Evolutionary conservation across 1,284 basidiomycete genomes (phyloP), one percentile per base, ranked within the genome.

Genomic region (Cryptococcus sp.): DNA sequence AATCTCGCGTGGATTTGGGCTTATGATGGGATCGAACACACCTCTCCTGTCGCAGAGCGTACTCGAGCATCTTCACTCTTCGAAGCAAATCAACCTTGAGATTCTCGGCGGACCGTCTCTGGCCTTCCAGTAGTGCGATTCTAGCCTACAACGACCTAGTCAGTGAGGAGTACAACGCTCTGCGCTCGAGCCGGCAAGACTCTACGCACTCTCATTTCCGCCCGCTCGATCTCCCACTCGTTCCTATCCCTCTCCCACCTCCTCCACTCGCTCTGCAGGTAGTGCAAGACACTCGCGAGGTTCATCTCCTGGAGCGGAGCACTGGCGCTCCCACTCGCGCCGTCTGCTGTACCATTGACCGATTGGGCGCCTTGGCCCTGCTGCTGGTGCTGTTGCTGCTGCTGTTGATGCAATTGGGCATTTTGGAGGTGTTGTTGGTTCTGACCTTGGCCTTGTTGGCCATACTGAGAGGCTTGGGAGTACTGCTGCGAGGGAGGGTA

Each of bases 171-270:
- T 10, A 10, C 8, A 35, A 10, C 31, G 31, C 3, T 10, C 4
- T 39, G 44, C 6, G 20, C 39, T 52, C 48, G 52, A n/a, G 51
- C 39, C 50, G 47, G 44, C 40, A 47, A 25, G 39, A 27, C 35
- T 39, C 5, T 48, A 86, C 89, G 71, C 69, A 93, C 94, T 83
- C 94, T 85, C 93, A 99, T 96, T 80, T 99, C 95, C 39, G 96
- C 95, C 68, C 95, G 84, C 81, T 99, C 95, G 72, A 99, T 99
- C 83, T 98, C 95, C 95, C 94, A 99, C 80, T 98, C 94, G 78
- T 99, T 99, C 71, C 95, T 86, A 81, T 99, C 94, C 76, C 92
- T 88, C 78, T 98, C 94, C 75, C 93, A 94, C 61, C 92, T 84
- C 62, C 96, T 84, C 92, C 94, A 98, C 83, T 99, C 96, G 53